A percentile compares a stretch with the other conserved stretches of the same genome.
Evolutionary conservation across 129 eudicot species (phyloP).

Genomic region (Pseudognaphalium luteoalbum): DNA sequence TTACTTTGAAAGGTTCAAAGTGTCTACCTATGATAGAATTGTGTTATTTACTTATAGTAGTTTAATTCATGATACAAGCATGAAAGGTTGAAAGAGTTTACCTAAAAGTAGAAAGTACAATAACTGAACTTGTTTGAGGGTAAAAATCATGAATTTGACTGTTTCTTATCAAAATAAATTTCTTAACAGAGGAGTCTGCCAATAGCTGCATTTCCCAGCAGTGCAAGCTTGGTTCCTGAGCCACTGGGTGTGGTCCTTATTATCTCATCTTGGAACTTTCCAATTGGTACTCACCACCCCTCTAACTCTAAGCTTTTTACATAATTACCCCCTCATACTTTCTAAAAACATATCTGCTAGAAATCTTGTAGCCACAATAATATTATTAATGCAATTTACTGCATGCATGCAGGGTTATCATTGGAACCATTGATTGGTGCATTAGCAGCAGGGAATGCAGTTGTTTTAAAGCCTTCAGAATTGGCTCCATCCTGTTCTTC

Average conservation of each 20-base stretch:
- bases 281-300: slow-evolving; percentile 53
- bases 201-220: slow-evolving; percentile 61
- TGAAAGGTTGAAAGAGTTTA: neutral
- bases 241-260: slow-evolving; percentile 91
- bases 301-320: slow-evolving; percentile 6
- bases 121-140: neutral
- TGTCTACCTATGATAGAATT: too few relatives aligned
- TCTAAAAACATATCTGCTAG: neutral
- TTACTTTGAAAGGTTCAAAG: too few relatives aligned
- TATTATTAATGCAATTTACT: neutral
- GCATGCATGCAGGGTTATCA: slow-evolving; percentile 48
- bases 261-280: slow-evolving; percentile 90
- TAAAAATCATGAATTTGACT: neutral
- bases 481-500: slow-evolving; percentile 67
- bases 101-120: slow-evolving; percentile 3
- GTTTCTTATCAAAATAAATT: neutral
- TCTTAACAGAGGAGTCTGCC: slow-evolving; percentile 61
- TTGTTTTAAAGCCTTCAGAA: slow-evolving; percentile 88
- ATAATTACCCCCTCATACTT: neutral
- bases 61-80: neutral
- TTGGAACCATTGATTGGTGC: slow-evolving; percentile 86
- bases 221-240: slow-evolving; percentile 69
- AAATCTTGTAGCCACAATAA: neutral
- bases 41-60: neutral
- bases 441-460: slow-evolving; percentile 76